A percentile compares a stretch with the other conserved stretches of the same genome.
phyloP scores from a whole-genome alignment of 129 eudicot genomes.

The Sambucus nigra region DNA sequence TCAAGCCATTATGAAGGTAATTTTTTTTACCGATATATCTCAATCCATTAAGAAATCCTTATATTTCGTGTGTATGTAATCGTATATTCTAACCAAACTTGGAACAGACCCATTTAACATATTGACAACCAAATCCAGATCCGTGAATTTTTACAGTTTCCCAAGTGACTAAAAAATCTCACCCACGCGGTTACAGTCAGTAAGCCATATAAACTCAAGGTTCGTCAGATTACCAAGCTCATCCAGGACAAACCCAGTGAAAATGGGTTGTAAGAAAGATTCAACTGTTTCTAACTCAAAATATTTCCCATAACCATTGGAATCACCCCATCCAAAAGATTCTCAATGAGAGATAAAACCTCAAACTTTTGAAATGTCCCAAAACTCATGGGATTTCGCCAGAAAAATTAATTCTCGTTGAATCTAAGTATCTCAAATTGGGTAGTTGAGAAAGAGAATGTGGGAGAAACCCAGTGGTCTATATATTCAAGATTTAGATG shows the following conservation, averaged over 20 bases:
- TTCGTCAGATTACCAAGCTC: slow-evolving; percentile 57
- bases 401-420: slow-evolving; percentile 71
- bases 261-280: slow-evolving; percentile 77
- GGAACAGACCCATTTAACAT: slow-evolving; percentile 47
- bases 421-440: slow-evolving; percentile 43
- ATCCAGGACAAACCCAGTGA: slow-evolving; percentile 57
- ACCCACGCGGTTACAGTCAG: slow-evolving; percentile 48
- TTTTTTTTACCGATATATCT: too few species aligned
- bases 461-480: slow-evolving; percentile 52
- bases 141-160: slow-evolving; percentile 44
- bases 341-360: slow-evolving; percentile 52
- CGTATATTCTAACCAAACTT: slow-evolving; percentile 37
- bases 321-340: slow-evolving; percentile 59
- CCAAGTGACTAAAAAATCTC: slow-evolving; percentile 66
- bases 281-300: slow-evolving; percentile 53
- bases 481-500: slow-evolving; percentile 36
- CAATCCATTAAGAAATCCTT: too few species aligned
- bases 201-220: slow-evolving; percentile 64
- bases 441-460: slow-evolving; percentile 26
- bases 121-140: slow-evolving; percentile 66
- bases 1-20: too few species aligned
- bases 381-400: slow-evolving; percentile 67
- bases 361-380: slow-evolving; percentile 53
- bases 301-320: slow-evolving; percentile 56
- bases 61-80: too few species aligned